phyloP scores from a whole-genome alignment of 106 monocot genomes.

The Agapanthus africanus region DNA sequence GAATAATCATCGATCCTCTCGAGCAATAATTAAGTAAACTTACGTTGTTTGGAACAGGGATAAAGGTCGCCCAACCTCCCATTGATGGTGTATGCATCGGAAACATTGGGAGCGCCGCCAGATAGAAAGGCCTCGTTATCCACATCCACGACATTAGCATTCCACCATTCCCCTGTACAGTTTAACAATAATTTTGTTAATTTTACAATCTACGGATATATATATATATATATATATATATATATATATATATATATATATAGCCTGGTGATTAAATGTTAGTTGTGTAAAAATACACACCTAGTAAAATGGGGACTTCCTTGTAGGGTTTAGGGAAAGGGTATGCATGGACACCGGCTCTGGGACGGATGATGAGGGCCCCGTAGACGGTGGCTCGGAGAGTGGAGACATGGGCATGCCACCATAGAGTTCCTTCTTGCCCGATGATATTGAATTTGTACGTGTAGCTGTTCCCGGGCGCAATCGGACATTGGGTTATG shows the following conservation, averaged over 20 bases:
- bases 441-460: slow-evolving; percentile 56
- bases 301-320: slow-evolving; percentile 44
- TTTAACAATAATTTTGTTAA: too few species aligned
- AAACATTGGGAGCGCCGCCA: slow-evolving; percentile 20
- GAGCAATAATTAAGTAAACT: neutral
- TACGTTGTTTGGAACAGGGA: slow-evolving; percentile 41
- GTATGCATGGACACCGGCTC: slow-evolving; percentile 20
- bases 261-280: neutral
- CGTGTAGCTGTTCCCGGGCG: slow-evolving; percentile 45
- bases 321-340: slow-evolving; percentile 54
- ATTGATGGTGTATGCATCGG: slow-evolving; percentile 84
- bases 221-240: neutral
- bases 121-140: slow-evolving; percentile 20
- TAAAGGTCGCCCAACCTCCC: slow-evolving; percentile 59
- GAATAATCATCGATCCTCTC: too few species aligned
- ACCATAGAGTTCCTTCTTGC: slow-evolving; percentile 86
- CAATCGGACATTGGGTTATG: slow-evolving; percentile 77
- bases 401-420: slow-evolving; percentile 68
- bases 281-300: slow-evolving; percentile 10
- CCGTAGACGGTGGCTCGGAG: slow-evolving; percentile 74
- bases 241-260: neutral
- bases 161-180: slow-evolving; percentile 77
- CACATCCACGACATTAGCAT: slow-evolving; percentile 43
- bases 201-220: too few species aligned
- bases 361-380: slow-evolving; percentile 48